Conservation (phyloP, 2,329 filamentous ascomycete species). For the Colletotrichum endophyticum region DNA sequence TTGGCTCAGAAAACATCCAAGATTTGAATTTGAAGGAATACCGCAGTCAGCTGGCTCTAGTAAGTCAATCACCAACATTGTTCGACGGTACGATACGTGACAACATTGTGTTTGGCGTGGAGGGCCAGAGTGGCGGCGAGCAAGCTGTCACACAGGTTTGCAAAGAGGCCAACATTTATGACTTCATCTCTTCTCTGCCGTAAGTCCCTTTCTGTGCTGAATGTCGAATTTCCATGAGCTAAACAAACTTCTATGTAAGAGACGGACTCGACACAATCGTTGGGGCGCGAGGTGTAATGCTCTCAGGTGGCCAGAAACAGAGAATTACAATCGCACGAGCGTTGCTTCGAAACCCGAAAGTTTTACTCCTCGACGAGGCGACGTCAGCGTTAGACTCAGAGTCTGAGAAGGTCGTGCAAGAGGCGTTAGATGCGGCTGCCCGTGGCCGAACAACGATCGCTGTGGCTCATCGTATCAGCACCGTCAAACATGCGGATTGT, state of each 20-base stretch:
- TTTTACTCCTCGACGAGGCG: constrained; percentile 84
- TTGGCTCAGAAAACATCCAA: constrained; percentile 85
- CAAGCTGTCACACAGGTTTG: constrained; percentile 75
- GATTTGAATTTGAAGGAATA: constrained; percentile 85
- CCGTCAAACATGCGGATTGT: constrained; percentile 91
- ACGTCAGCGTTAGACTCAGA: constrained; percentile 79
- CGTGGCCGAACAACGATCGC: constrained; percentile 90
- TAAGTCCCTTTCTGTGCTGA: too few species aligned
- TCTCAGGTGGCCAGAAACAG: constrained; percentile 94
- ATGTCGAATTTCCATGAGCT: too few species aligned
- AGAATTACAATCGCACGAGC: constrained; percentile 92
- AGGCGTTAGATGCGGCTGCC: constrained; percentile 79
- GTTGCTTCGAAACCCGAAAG: constrained; percentile 84
- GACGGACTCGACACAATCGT: constrained; percentile 87
- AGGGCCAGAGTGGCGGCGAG: constrained; percentile 71
- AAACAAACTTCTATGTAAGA: too few species aligned
- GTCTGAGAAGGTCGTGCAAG: constrained; percentile 81
- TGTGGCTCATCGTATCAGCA: constrained; percentile 88
- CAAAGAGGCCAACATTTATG: constrained; percentile 89
- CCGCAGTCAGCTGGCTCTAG: constrained; percentile 81
- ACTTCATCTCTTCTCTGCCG: constrained; percentile 85
- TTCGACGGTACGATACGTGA: constrained; percentile 92
- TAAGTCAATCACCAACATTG: constrained; percentile 91
- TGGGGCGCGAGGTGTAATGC: constrained; percentile 82
- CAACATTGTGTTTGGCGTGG: constrained; percentile 83